Percentiles rank a stretch among this genome's conserved stretches.
These are phyloP conservation scores for Vigna angularis DNA, from an alignment of 306 rosid species.

Conservation along the genomic window DNA sequence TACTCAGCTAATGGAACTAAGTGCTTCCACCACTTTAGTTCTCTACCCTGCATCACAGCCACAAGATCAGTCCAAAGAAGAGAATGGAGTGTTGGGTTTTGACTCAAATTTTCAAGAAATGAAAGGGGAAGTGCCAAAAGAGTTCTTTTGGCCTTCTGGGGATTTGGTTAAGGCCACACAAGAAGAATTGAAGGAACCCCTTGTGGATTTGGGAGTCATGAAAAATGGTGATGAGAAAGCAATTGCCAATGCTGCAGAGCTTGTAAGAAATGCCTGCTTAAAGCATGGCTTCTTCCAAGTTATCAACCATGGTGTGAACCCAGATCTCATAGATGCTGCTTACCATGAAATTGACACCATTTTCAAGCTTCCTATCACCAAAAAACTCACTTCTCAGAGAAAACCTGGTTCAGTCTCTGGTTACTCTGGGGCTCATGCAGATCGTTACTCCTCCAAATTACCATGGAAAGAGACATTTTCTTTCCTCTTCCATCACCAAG, in stretches of 20 bases:
- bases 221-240: constrained; percentile 46
- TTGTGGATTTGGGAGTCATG: constrained; percentile 56
- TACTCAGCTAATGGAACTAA: constrained; percentile 43
- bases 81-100: constrained; percentile 39
- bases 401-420: constrained; percentile 56
- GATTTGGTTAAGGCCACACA: constrained; percentile 43
- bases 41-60: constrained; percentile 33
- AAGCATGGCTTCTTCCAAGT: constrained; percentile 78
- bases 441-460: constrained; percentile 62
- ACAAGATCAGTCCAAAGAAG: constrained; percentile 30
- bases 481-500: constrained; percentile 42
- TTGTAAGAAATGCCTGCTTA: constrained; percentile 56
- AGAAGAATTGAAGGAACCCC: constrained; percentile 70
- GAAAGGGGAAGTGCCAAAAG: constrained; percentile 54
- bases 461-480: constrained; percentile 86
- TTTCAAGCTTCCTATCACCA: constrained; percentile 56
- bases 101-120: constrained; percentile 49
- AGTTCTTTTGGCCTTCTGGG: constrained; percentile 62
- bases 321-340: constrained; percentile 57
- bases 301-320: constrained; percentile 67
- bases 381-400: constrained; percentile 51
- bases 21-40: constrained; percentile 34
- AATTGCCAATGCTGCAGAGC: constrained; percentile 53
- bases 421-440: constrained; percentile 78
- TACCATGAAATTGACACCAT: constrained; percentile 56